Conservation (phyloP, 441 rosid genomes). For the Theobroma grandiflorum region DNA sequence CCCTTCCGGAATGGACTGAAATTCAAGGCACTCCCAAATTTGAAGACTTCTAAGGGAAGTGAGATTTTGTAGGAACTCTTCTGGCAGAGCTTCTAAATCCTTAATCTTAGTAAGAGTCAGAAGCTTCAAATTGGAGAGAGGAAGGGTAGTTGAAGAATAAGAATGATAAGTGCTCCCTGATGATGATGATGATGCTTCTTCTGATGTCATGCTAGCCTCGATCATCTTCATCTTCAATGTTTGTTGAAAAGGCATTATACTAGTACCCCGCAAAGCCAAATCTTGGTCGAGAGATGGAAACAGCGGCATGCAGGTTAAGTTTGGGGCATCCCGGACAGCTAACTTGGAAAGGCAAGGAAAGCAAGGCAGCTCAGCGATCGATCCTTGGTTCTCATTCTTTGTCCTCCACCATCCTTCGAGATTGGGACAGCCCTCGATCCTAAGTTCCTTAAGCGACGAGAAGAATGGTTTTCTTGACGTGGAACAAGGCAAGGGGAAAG, state of each 20-base stretch:
- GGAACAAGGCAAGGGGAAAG: neutral
- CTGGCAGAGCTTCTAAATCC: no score
- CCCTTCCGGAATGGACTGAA: no score
- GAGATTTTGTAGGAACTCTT: no score
- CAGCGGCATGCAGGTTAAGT: neutral
- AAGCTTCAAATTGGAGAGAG: no score
- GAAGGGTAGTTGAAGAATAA: no score
- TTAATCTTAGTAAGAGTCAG: no score
- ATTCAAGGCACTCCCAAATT: no score
- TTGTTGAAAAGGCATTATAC: neutral
- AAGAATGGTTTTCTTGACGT: neutral
- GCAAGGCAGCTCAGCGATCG: neutral
- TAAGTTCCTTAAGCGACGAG: neutral
- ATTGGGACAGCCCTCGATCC: accelerated
- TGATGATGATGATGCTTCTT: neutral
- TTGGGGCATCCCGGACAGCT: accelerated
- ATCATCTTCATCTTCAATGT: neutral
- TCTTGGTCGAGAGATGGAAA: neutral
- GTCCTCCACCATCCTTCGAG: no score
- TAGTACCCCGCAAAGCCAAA: accelerated
- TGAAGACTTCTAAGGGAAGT: no score
- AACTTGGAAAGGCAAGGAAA: neutral
- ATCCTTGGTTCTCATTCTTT: neutral
- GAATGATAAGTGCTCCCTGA: no score
- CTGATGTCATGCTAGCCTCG: neutral